These are phyloP conservation scores for Ceratocystis smalleyi DNA, from an alignment of 2,329 filamentous ascomycete species.

Conservation along the genomic window DNA sequence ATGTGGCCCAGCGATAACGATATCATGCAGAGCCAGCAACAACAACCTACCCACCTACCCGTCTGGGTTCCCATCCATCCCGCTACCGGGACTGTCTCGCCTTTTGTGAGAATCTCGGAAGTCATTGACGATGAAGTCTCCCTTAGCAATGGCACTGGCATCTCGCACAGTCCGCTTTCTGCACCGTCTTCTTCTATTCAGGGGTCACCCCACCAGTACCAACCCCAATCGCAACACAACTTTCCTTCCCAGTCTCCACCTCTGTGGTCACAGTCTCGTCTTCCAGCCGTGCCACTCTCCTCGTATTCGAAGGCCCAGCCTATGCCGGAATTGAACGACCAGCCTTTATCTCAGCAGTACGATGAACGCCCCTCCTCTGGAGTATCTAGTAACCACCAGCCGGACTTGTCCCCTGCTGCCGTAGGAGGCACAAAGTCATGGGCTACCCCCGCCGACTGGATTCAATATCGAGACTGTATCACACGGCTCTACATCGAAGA, in stretches of 20 bases:
- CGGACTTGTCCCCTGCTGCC: not conserved
- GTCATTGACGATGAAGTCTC: constrained; percentile 12
- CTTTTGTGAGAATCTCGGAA: constrained; percentile 15
- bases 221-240: not conserved
- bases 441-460: constrained; percentile 16
- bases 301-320: constrained; percentile 4
- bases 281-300: constrained; percentile 10
- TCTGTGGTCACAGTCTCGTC: constrained; percentile 12
- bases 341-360: constrained; percentile 11
- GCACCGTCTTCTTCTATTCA: constrained; percentile 11
- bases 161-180: constrained; percentile 13
- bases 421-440: constrained; percentile 11
- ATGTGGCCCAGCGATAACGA: constrained; percentile 6
- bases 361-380: constrained; percentile 14
- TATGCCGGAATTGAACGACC: constrained; percentile 1
- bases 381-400: constrained; percentile 10
- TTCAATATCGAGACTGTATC: constrained; percentile 13
- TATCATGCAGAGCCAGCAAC: not conserved
- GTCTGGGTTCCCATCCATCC: constrained; percentile 16
- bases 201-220: constrained; percentile 15
- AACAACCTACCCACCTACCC: constrained; percentile 11
- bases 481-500: constrained; percentile 16
- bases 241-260: constrained; percentile 9
- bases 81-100: constrained; percentile 6
- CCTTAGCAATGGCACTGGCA: not conserved